These are phyloP conservation scores for Apophysomyces sp. DNA, from an alignment of 371 early-diverging fungal genomes.

Conservation along the genomic window DNA sequence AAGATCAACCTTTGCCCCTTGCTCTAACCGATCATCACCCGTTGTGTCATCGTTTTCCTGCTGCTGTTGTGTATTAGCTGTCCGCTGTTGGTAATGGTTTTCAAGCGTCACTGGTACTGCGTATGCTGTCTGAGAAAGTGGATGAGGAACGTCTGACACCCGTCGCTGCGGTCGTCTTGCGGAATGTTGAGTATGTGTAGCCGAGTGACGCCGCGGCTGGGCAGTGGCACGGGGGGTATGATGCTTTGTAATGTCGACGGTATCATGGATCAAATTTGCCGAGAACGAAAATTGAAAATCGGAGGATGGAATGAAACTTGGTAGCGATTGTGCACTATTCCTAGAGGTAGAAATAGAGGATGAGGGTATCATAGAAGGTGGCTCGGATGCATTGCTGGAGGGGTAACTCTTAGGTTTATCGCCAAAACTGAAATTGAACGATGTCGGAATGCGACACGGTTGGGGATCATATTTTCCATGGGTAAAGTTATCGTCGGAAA, in stretches of 20 bases:
- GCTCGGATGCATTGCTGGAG: background rate
- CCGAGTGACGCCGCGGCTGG: background rate
- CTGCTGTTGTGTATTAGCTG: background rate
- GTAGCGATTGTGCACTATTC: background rate
- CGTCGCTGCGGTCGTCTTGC: background rate
- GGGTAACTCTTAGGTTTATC: background rate
- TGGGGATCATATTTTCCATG: background rate
- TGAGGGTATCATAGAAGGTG: background rate
- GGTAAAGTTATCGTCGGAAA: slow-evolving; percentile 3
- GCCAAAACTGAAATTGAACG: slow-evolving; percentile 4
- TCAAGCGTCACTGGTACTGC: background rate
- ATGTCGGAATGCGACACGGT: slow-evolving; percentile 2
- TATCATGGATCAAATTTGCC: background rate
- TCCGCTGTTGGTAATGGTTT: background rate
- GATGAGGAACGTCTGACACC: background rate
- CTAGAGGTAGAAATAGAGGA: background rate
- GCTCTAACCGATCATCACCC: background rate
- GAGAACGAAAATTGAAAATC: background rate
- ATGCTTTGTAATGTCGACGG: background rate
- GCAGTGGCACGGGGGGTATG: background rate
- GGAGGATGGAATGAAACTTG: background rate
- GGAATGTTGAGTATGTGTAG: background rate
- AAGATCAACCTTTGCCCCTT: background rate
- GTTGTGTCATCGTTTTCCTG: background rate
- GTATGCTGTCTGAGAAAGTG: background rate